Evolutionary conservation across 495 filamentous ascomycete species (phyloP), one percentile per base, ranked within the genome.

Genomic region (Rostrohypoxylon terebratum): DNA sequence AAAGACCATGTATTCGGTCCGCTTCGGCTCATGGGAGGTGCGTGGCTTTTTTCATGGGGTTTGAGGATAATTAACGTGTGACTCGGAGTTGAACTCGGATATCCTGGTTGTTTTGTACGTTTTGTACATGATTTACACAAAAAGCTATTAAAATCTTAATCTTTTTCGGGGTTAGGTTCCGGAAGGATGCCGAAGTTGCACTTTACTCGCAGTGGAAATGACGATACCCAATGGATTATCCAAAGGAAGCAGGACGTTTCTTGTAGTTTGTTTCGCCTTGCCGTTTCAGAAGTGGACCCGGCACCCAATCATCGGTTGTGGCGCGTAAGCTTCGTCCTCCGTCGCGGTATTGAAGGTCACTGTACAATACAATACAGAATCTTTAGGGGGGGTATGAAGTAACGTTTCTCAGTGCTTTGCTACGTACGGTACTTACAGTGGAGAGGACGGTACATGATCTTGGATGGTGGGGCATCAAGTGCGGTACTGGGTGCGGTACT

Each of bases 171-270:
- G 59, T 42, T 51, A 36, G 42, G 18, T 63, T 67, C 21, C 33
- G 54, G 47, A 33, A 48, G 21, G 23, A 31, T 34, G 28, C 42
- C 45, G 28, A 53, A 60, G 45, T 59, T 59, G 51, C 31, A 72
- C n/a, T 38, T 38, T 54, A 28, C 53, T 48, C 13, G 13, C 62
- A 21, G 38, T 60, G 54, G 31, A 55, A 50, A 66, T 66, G 28
- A 63, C 23, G 59, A 68, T 55, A 61, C 60, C 65, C 61, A 65
- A 69, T 48, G 54, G 47, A 59, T 38, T 64, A 59, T 54, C 59
- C 8, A 64, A 58, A 72, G 64, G 64, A 68, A 68, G 64, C 54
- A 68, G 63, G 58, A 58, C 63, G 51, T 72, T 59, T 73, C 33
- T 36, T 61, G 45, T 33, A 13, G 16, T 60, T 60, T 72, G 71